Conservation (phyloP, 2,329 filamentous ascomycete species). For the Cordyceps javanica region DNA sequence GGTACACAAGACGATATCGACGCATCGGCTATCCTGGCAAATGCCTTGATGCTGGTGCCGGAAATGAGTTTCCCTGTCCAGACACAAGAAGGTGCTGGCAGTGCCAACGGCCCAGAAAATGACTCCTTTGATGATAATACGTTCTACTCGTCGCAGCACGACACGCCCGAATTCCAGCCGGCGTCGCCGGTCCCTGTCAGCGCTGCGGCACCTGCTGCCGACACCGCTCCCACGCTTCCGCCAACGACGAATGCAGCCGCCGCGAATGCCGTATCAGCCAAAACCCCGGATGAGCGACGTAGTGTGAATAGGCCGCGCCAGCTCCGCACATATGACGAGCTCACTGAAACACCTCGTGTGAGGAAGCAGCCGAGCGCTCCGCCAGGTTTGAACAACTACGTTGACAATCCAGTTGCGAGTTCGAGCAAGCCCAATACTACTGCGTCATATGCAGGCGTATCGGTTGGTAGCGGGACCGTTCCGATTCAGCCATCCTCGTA, state of each 20-base stretch:
- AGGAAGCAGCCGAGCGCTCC: slow-evolving; percentile 14
- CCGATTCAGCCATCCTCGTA: slow-evolving; percentile 15
- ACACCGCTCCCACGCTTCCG: background rate
- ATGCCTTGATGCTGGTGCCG: slow-evolving; percentile 65
- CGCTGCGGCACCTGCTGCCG: background rate
- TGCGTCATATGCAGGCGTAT: background rate
- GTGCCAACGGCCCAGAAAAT: slow-evolving; percentile 56
- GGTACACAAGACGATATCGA: slow-evolving; percentile 61
- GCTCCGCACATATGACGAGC: slow-evolving; percentile 7
- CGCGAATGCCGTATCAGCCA: slow-evolving; percentile 9
- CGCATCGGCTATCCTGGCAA: slow-evolving; percentile 64
- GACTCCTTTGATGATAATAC: slow-evolving; percentile 90
- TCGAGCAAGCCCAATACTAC: slow-evolving; percentile 24
- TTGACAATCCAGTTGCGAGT: slow-evolving; percentile 10
- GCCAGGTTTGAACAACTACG: slow-evolving; percentile 28
- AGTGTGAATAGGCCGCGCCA: slow-evolving; percentile 2
- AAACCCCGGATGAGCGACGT: background rate
- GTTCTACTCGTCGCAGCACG: slow-evolving; percentile 91
- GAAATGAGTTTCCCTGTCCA: slow-evolving; percentile 55
- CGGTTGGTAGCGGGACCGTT: background rate
- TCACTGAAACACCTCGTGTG: background rate
- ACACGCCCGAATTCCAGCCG: slow-evolving; percentile 57
- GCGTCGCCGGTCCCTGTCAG: slow-evolving; percentile 34
- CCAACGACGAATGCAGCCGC: background rate
- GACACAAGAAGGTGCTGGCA: slow-evolving; percentile 45